These are phyloP conservation scores for Aspergillus pseudonomiae DNA, from an alignment of 2,329 filamentous ascomycete genomes.

Conservation along the genomic window DNA sequence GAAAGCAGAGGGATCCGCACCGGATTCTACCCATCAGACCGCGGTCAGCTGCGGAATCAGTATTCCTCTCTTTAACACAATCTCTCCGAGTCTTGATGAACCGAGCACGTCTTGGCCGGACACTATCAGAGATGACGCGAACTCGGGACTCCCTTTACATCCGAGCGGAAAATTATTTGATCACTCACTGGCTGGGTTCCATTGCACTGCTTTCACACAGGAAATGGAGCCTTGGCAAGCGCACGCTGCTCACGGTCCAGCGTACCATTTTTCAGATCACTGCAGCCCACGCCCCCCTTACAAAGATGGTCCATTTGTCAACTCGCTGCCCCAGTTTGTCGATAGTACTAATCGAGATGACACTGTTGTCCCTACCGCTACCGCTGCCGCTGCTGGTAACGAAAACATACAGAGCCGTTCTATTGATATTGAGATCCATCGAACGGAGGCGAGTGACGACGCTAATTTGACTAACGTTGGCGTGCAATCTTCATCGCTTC, in stretches of 20 bases:
- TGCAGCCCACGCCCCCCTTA: conserved; percentile 15
- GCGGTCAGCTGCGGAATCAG: neutral
- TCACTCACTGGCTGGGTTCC: conserved; percentile 11
- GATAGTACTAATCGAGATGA: neutral
- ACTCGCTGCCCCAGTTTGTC: neutral
- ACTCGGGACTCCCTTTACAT: conserved; percentile 5
- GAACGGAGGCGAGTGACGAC: neutral
- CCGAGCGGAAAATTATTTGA: conserved; percentile 10
- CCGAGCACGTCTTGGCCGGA: neutral
- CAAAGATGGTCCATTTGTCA: conserved; percentile 27
- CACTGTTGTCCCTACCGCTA: neutral
- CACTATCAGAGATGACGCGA: neutral
- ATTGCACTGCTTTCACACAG: neutral
- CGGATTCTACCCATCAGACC: neutral
- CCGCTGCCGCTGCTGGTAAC: neutral
- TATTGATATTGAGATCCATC: neutral
- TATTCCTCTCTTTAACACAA: neutral
- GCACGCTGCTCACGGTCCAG: neutral
- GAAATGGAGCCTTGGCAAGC: neutral
- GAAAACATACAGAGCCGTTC: neutral
- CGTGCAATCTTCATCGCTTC: neutral
- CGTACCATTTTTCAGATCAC: neutral
- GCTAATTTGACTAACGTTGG: too few relatives aligned
- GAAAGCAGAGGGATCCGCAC: neutral
- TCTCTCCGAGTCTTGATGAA: neutral